Evolutionary conservation across 176 grass and related monocot species (phyloP).

Genomic region (Echinochloa phyllopogon): DNA sequence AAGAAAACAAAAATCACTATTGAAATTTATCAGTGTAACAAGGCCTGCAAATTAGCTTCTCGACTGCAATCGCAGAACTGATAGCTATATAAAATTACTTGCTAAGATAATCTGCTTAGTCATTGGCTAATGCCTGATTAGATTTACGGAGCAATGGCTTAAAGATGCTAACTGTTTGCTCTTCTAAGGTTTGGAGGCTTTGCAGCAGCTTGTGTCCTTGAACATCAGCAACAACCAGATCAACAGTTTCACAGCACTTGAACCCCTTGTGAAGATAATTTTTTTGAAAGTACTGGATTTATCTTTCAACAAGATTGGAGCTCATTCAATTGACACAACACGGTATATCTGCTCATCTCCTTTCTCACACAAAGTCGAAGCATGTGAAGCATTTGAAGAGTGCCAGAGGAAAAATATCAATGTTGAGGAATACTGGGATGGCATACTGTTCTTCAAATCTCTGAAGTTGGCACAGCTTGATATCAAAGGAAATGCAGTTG

Average conservation of each 20-base stretch:
- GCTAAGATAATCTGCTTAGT: constrained; percentile 17
- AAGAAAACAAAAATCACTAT: not conserved
- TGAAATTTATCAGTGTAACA: not conserved
- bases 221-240: constrained; percentile 82
- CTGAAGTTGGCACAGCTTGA: constrained; percentile 62
- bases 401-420: constrained; percentile 47
- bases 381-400: constrained; percentile 56
- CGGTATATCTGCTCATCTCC: constrained; percentile 79
- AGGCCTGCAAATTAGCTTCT: constrained; percentile 7
- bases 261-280: constrained; percentile 68
- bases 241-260: constrained; percentile 76
- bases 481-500: constrained; percentile 70
- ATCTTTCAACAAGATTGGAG: constrained; percentile 83
- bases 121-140: constrained; percentile 21
- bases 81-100: not conserved
- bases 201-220: constrained; percentile 85
- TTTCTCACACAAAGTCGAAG: constrained; percentile 67
- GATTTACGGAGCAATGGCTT: not conserved
- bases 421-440: constrained; percentile 66
- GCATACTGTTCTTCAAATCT: constrained; percentile 64
- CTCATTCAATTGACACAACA: constrained; percentile 66
- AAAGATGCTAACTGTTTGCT: constrained; percentile 35
- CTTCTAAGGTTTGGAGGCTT: constrained; percentile 81
- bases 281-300: constrained; percentile 82
- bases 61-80: not conserved